Base-by-base conservation (phyloP, 805 yeast genomes). In the Candida sphagnicola region DNA sequence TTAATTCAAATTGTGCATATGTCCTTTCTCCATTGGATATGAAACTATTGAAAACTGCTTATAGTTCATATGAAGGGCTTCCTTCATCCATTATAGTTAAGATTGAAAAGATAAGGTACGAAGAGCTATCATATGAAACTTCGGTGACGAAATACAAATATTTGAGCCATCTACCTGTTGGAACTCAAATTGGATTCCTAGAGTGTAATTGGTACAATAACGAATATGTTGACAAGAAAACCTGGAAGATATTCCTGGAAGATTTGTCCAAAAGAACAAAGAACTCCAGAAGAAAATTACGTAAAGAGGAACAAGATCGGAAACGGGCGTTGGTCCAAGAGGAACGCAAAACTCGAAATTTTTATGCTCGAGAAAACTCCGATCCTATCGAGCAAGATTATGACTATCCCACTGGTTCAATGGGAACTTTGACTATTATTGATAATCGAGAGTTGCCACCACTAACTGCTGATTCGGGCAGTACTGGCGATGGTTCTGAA, bases 11-110 rank as follows among this genome's bases (percentile, higher is more conserved):
- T 12, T 61, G 81, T 2, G 76, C 82, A 2, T 88, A 66, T 56
- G 83, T 86, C 33, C 63, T 91, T 13, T 79, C 95, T 0, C 80
- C 87, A 4, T 65, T 93, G 31, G 99, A 93, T 56, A 73, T 86
- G 19, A 83, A 83, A 44, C 79, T 91, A 14, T 62, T 91, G 40
- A 74, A 76, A 43, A 56, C 78, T 1, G 71, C 80, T 2, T 88
- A 77, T 59, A 78, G 78, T 2, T 55, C 54, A 19, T 90, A 83
- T 48, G 62, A 78, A 0, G 59, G 69, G 14, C 78, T 91, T 47
- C 99, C 99, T 0, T 56, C 82, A 4, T 62, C 75, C 1, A 54
- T 91, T 8, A 60, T 74, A 3, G 75, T 78, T 8, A 74, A 70
- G 28, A 74, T 90, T 5, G 95, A 87, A 48, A 82, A 81, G 54